Evolutionary conservation across 2,329 filamentous ascomycete genomes (phyloP), one percentile per base, ranked within the genome.

Genomic region (Dothiorella sarmentorum): DNA sequence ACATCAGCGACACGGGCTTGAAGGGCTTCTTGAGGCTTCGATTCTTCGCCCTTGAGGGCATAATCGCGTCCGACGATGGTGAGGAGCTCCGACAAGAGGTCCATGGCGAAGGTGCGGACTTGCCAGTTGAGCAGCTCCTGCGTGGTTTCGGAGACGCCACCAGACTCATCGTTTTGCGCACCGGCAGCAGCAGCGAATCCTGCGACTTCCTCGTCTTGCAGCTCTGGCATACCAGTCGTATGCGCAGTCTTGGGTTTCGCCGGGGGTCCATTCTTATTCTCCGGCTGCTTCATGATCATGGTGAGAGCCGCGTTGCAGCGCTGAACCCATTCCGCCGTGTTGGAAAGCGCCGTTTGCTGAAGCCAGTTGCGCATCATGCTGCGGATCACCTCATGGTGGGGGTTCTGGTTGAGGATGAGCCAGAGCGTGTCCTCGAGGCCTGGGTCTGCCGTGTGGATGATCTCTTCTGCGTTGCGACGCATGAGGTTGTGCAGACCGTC

Each of bases 111-210:
- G 1, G 91, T 91, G 31, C 90, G 86, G 6, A 96, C 93, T 72
- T 99, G 94, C 94, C 94, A 99, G 64, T 91, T 86, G 61, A 99
- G 79, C 13, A 94, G 84, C 71, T 99, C 94, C 66, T 95, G 91
- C 18, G 91, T 78, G 13, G 73, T 71, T 20, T 74, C 74, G 2
- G 70, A 65, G 5, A 70, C 68, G 35, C 72, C 68, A 17, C 71
- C 66, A 35, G 74, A 66, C 43, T 79, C 76, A 7, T 77, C 75
- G 20, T 74, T 76, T 7, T 71, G 78, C 3, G 78, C 82, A 24
- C 85, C 86, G 26, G 81, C 81, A 1, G 88, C 86, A n/a, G 87
- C 84, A 29, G 92, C 92, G 68, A 99, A 97, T 0, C 94, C 94
- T 55, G 94, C 94, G 33, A 96, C 93, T 71, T 99, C 95, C 70